Conservation (phyloP, 176 grass and related monocot genomes). For the Oryza meridionalis region DNA sequence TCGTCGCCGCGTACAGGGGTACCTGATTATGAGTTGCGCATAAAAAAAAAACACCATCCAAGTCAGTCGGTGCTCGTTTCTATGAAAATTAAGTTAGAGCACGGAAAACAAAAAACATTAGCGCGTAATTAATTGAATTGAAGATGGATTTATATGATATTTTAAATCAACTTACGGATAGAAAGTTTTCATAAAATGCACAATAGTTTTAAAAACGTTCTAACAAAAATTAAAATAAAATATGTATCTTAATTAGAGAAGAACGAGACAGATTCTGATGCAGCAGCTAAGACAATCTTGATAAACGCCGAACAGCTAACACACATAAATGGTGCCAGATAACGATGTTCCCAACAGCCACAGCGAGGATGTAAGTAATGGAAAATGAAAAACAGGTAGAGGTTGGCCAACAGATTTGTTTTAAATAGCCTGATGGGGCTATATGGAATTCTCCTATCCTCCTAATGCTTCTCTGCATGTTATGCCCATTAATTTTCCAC, state of each 20-base stretch:
- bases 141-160: too few species aligned
- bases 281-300: too few species aligned
- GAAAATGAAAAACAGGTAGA: neutral
- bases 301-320: neutral
- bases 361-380: constrained; percentile 11
- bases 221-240: too few species aligned
- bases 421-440: neutral
- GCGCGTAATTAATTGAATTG: too few species aligned
- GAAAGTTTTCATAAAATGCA: too few species aligned
- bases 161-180: too few species aligned
- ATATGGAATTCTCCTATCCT: neutral
- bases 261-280: too few species aligned
- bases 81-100: too few species aligned
- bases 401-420: neutral
- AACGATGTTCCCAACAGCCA: neutral
- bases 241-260: too few species aligned
- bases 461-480: neutral
- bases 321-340: neutral
- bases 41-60: neutral
- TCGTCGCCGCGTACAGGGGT: constrained; percentile 75
- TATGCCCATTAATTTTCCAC: neutral
- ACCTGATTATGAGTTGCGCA: constrained; percentile 34
- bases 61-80: neutral
- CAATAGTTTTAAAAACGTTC: too few species aligned
- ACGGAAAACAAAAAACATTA: too few species aligned